Evolutionary conservation across 495 filamentous ascomycete genomes (phyloP).

Genomic region (Bacidia rubella): DNA sequence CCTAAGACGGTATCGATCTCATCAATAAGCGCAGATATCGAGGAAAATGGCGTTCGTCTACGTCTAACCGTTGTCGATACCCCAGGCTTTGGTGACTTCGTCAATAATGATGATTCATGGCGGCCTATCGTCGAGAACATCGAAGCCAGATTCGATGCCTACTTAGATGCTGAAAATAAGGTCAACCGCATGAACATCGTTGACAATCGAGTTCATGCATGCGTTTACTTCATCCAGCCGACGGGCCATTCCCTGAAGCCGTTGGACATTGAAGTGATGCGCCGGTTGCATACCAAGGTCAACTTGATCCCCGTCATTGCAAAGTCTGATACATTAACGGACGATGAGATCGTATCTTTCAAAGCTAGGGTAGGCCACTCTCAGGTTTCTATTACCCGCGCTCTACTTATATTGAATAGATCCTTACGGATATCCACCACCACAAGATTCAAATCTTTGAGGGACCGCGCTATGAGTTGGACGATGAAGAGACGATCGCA

Average conservation of each 20-base stretch:
- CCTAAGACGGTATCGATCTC: conserved; percentile 98
- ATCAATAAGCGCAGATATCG: conserved; percentile 96
- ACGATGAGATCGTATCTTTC: conserved; percentile 87
- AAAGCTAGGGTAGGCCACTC: conserved; percentile 70
- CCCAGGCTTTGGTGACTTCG: conserved; percentile 95
- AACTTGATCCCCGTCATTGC: conserved; percentile 98
- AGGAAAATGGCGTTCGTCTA: conserved; percentile 96
- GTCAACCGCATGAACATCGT: conserved; percentile 99
- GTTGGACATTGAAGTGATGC: conserved; percentile 97
- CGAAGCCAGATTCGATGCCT: conserved; percentile 95
- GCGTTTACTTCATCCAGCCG: conserved; percentile 98
- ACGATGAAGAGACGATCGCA: conserved; percentile 97
- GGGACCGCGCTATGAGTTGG: conserved; percentile 93
- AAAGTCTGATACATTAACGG: conserved; percentile 94
- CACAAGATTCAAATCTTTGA: conserved; percentile 98
- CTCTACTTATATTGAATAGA: conserved; percentile 42
- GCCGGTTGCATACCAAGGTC: conserved; percentile 97
- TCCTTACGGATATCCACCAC: conserved; percentile 90
- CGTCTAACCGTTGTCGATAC: conserved; percentile 96
- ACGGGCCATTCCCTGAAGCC: conserved; percentile 99
- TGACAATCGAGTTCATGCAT: conserved; percentile 95
- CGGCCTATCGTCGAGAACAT: conserved; percentile 98
- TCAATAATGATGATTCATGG: conserved; percentile 99
- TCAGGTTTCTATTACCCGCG: no score
- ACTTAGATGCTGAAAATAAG: conserved; percentile 98